phyloP scores from a whole-genome alignment of 768 basidiomycete species.

The Lactarius indigo region DNA sequence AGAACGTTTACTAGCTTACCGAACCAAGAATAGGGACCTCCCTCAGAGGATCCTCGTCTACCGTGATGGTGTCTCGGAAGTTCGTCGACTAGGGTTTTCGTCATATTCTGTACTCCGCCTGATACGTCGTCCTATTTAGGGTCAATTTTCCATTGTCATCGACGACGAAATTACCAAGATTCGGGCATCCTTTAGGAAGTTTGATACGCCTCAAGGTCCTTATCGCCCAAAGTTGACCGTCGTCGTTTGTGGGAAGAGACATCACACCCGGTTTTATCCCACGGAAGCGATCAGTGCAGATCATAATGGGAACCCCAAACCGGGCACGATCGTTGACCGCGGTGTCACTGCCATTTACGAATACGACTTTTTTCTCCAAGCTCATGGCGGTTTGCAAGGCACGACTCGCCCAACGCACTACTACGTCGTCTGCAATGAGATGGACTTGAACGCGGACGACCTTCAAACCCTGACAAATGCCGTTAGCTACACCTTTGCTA shows the following conservation, averaged over 20 bases:
- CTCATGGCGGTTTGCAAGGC: conserved; percentile 45
- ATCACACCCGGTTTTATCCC: conserved; percentile 56
- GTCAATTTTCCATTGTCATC: conserved; percentile 48
- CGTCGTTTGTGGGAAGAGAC: conserved; percentile 55
- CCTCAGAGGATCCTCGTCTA: conserved; percentile 51
- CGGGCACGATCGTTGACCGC: conserved; percentile 53
- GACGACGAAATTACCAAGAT: conserved; percentile 44
- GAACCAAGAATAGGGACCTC: conserved; percentile 35
- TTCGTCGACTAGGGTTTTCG: conserved; percentile 28
- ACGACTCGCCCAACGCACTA: conserved; percentile 54
- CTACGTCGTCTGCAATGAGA: conserved; percentile 54
- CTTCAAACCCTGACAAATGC: conserved; percentile 55
- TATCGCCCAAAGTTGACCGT: conserved; percentile 51
- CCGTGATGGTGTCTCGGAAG: conserved; percentile 79
- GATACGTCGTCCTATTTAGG: conserved; percentile 30
- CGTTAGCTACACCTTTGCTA: conserved; percentile 53
- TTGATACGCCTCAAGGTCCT: conserved; percentile 34
- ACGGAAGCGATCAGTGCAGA: conserved; percentile 42
- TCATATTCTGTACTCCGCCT: neutral
- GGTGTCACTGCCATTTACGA: conserved; percentile 53
- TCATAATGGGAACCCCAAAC: conserved; percentile 46
- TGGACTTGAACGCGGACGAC: conserved; percentile 44
- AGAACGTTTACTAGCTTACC: conserved; percentile 42
- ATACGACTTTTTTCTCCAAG: conserved; percentile 55
- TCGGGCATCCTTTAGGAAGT: conserved; percentile 39